Base-by-base conservation (phyloP, 2,329 filamentous ascomycete genomes). In the Pseudogymnoascus sp. region DNA sequence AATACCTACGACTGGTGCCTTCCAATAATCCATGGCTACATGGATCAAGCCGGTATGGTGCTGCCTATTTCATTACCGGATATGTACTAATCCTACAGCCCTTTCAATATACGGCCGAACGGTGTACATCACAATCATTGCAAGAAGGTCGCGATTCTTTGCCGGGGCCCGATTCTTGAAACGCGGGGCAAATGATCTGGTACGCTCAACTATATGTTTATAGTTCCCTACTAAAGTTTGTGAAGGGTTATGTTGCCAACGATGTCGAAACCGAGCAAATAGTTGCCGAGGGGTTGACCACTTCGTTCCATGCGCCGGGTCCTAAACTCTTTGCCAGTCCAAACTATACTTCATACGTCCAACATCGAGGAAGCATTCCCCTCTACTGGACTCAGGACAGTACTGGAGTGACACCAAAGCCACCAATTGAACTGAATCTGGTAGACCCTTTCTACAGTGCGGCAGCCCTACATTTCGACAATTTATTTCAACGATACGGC, bases 261-360 rank as follows among this genome's bases (percentile, higher is more conserved):
- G 95, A 99, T 74, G 94, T 99, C 25, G 95, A 99, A 76, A 97
- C 94, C 0, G 94, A 99, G 75, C 94, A 99, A 73, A 97, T 99
- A 64, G 92, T 99, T 4, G 94, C 92, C 0, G 94, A 99, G 72
- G 91, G 92, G 69, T 79, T 93, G 59, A 97, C 92, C 0, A 99
- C 94, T 0, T 97, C 94, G 0, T 97, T 99, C 68, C 94, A 99
- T 76, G 89, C 90, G 2, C 91, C 94, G 4, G 93, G 92, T 0
- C 90, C 90, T 2, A 85, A 85, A 58, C 82, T 96, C 9, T 97
- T 91, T 72, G 87, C 91, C 4, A 97, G 89, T 70, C 91, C 93
- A 1, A 89, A 91, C 29, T 97, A 93, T 73, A 97, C 94, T 3
- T 97, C 94, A 0, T 97, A 96, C 74, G 88, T 99, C 1, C 94